Percentiles rank a stretch among this genome's conserved stretches.
phyloP scores from a whole-genome alignment of 148 eudicot genomes.

The Rhododendron kiyosumense region DNA sequence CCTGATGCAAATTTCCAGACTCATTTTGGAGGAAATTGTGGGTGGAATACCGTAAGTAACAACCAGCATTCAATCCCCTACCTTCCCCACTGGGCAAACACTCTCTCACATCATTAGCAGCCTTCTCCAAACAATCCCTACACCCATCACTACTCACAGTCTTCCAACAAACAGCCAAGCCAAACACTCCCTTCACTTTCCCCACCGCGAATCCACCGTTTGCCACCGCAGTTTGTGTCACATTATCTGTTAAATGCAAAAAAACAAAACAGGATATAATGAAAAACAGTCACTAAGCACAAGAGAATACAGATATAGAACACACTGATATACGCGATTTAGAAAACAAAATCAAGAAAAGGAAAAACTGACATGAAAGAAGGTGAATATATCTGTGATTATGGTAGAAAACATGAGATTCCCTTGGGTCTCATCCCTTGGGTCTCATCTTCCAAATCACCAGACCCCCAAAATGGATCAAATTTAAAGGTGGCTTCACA shows the following conservation, averaged over 20 bases:
- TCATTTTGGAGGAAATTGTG: slow-evolving; percentile 27
- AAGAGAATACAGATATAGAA: neutral
- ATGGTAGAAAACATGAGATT: too few relatives aligned
- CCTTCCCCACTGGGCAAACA: slow-evolving; percentile 47
- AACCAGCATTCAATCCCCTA: slow-evolving; percentile 43
- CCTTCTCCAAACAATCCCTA: slow-evolving; percentile 41
- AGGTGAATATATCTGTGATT: too few relatives aligned
- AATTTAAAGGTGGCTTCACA: neutral
- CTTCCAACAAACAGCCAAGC: slow-evolving; percentile 60
- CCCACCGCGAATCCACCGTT: slow-evolving; percentile 25
- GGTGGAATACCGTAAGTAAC: slow-evolving; percentile 54
- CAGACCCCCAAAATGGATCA: neutral
- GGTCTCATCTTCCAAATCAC: neutral
- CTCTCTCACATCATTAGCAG: slow-evolving; percentile 16
- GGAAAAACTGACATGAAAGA: neutral
- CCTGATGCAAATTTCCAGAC: neutral
- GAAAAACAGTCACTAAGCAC: neutral
- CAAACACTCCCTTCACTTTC: slow-evolving; percentile 33
- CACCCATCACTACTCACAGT: slow-evolving; percentile 32
- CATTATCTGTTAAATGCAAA: neutral
- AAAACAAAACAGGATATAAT: neutral
- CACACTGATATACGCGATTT: neutral
- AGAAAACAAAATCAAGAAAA: neutral
- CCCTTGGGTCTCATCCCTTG: too few relatives aligned
- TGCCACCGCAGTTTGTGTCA: slow-evolving; percentile 23